A percentile compares a stretch with the other conserved stretches of the same genome.
phyloP scores from a whole-genome alignment of 2,329 filamentous ascomycete species.

The Colletotrichum cereale region DNA sequence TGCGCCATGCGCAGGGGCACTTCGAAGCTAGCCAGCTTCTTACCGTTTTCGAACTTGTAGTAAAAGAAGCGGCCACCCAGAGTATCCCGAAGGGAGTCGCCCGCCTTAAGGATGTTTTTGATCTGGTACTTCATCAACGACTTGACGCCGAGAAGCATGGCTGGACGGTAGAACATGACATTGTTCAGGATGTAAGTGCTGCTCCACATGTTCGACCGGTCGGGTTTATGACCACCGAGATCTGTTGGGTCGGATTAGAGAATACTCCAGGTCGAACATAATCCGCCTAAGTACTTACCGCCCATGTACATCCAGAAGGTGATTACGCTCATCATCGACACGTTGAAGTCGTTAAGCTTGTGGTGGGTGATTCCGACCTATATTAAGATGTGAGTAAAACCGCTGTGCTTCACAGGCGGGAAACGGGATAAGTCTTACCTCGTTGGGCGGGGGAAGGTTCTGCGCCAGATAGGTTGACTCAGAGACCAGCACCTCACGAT shows the following conservation, averaged over 20 bases:
- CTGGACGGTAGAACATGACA: conserved; percentile 49
- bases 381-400: background rate
- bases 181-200: conserved; percentile 49
- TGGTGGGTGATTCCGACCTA: conserved; percentile 47
- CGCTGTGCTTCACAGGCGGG: background rate
- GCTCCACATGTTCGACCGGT: conserved; percentile 44
- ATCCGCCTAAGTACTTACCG: conserved; percentile 43
- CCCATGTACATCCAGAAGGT: conserved; percentile 53
- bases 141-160: conserved; percentile 47
- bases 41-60: conserved; percentile 24
- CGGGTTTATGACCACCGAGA: background rate
- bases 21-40: conserved; percentile 25
- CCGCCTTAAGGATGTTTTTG: conserved; percentile 12
- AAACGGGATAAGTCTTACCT: conserved; percentile 41
- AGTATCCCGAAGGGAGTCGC: background rate
- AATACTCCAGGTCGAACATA: background rate
- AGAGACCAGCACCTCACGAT: conserved; percentile 50
- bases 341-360: conserved; percentile 1
- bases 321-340: conserved; percentile 39
- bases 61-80: conserved; percentile 27
- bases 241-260: background rate
- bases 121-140: conserved; percentile 40
- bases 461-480: conserved; percentile 52
- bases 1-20: conserved; percentile 31
- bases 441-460: conserved; percentile 47